phyloP scores from a whole-genome alignment of 129 eudicot genomes.

The Artemisia annua region DNA sequence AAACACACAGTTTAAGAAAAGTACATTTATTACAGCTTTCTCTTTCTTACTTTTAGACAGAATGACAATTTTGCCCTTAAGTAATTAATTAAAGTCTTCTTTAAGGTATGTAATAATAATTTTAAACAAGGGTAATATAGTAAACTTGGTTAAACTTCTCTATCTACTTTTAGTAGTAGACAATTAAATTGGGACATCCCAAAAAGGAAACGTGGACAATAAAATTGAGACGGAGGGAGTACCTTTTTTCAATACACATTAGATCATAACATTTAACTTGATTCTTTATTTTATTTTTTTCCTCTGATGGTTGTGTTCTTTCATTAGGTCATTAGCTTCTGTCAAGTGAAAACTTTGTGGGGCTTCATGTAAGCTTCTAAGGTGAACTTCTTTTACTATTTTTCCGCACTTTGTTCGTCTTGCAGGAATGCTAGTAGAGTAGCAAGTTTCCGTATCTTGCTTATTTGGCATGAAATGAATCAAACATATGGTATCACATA shows the following conservation, averaged over 20 bases:
- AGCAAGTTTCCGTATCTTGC: background rate
- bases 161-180: too few relatives aligned
- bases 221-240: too few relatives aligned
- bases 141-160: too few relatives aligned
- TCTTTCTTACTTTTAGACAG: too few relatives aligned
- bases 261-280: background rate
- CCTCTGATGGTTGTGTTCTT: background rate
- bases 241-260: background rate
- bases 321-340: slow-evolving; percentile 10
- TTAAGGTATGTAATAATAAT: too few relatives aligned
- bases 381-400: background rate
- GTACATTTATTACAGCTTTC: too few relatives aligned
- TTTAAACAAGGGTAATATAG: too few relatives aligned
- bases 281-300: background rate
- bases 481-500: background rate
- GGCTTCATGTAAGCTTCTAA: background rate
- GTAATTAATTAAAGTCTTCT: too few relatives aligned
- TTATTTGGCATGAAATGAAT: background rate
- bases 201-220: too few relatives aligned
- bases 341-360: background rate
- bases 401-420: background rate
- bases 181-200: too few relatives aligned
- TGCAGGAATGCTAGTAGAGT: slow-evolving; percentile 13
- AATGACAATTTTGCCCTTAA: too few relatives aligned
- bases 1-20: too few relatives aligned